phyloP scores from a whole-genome alignment of 768 basidiomycete genomes.

The Podaxis sp. region DNA sequence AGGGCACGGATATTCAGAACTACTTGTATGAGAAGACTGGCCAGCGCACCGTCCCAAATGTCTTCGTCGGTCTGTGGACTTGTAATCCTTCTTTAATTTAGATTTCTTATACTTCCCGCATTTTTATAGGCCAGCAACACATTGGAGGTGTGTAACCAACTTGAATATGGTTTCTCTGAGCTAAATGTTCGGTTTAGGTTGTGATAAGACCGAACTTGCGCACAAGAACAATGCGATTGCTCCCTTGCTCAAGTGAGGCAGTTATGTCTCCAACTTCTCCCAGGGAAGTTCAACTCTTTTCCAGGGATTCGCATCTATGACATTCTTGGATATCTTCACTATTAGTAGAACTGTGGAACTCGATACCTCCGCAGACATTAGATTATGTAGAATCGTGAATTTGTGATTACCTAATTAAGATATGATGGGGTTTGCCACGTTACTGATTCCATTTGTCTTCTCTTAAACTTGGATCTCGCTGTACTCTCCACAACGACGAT shows the following conservation, averaged over 20 bases:
- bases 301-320: neutral
- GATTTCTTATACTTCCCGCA: neutral
- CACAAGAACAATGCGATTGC: constrained; percentile 26
- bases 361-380: neutral
- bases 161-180: neutral
- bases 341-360: neutral
- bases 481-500: constrained; percentile 30
- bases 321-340: neutral
- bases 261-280: neutral
- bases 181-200: constrained; percentile 24
- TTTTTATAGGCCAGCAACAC: constrained; percentile 40
- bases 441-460: neutral
- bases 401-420: neutral
- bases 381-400: neutral
- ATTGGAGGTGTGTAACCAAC: constrained; percentile 40
- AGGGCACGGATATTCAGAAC: constrained; percentile 59
- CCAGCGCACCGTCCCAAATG: constrained; percentile 71
- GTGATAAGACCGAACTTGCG: constrained; percentile 30
- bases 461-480: neutral
- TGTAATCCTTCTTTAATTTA: neutral
- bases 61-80: constrained; percentile 64
- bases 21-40: constrained; percentile 62
- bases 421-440: constrained; percentile 7
- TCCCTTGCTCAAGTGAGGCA: constrained; percentile 25
- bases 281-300: neutral